Conservation (phyloP, 345 rosid species). For the Gossypium turneri region DNA sequence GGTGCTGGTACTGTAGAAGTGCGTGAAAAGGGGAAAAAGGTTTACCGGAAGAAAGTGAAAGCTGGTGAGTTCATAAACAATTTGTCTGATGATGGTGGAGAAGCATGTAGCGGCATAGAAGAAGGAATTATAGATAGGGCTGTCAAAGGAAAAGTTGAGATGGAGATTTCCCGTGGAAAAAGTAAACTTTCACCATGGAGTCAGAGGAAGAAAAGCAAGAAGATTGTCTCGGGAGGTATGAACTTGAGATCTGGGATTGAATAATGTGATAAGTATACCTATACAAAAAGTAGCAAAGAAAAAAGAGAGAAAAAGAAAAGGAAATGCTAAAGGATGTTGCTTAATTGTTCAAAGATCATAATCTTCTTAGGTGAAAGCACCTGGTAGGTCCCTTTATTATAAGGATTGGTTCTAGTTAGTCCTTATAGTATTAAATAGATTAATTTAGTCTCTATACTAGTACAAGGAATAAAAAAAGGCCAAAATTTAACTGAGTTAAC, state of each 20-base stretch:
- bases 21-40: conserved; percentile 51
- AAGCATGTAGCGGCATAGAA: conserved; percentile 83
- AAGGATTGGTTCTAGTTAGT: too few species aligned
- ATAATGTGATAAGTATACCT: neutral
- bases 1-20: conserved; percentile 53
- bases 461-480: too few species aligned
- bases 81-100: conserved; percentile 65
- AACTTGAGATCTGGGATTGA: conserved; percentile 6
- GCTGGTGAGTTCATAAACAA: conserved; percentile 43
- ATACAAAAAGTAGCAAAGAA: conserved; percentile 15
- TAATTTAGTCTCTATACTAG: too few species aligned
- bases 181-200: conserved; percentile 28
- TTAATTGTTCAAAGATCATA: conserved; percentile 19
- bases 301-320: neutral
- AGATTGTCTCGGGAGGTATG: conserved; percentile 65
- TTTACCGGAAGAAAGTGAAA: conserved; percentile 51
- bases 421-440: too few species aligned
- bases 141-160: conserved; percentile 38
- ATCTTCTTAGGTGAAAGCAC: too few species aligned
- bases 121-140: conserved; percentile 50
- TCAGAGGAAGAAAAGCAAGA: conserved; percentile 52
- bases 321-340: neutral
- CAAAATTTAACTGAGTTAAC: too few species aligned
- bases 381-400: too few species aligned
- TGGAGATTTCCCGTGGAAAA: conserved; percentile 44